Evolutionary conservation across 345 rosid genomes (phyloP).

Genomic region (Linum usitatissimum): DNA sequence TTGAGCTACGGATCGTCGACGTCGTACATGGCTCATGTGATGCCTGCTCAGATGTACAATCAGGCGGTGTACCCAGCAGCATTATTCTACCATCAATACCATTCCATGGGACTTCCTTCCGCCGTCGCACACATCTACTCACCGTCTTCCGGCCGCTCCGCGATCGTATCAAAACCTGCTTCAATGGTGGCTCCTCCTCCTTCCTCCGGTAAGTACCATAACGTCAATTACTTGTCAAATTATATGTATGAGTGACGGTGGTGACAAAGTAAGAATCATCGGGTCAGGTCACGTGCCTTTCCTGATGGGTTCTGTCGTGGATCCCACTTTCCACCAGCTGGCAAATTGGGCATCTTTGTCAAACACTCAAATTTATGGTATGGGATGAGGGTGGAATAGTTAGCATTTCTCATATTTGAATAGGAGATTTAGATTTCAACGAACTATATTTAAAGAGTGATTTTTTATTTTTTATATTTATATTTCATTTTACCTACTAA

Average conservation of each 20-base stretch:
- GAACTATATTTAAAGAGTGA: no score
- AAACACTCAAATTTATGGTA: no score
- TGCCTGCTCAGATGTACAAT: constrained; percentile 6
- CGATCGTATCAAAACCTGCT: constrained; percentile 46
- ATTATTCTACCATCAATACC: constrained; percentile 57
- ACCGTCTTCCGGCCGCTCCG: constrained; percentile 26
- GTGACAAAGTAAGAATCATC: neutral
- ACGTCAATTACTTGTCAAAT: neutral
- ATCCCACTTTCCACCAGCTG: neutral
- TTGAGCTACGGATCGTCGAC: constrained; percentile 51
- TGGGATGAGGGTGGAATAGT: no score
- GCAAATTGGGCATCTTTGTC: neutral
- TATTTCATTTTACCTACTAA: no score
- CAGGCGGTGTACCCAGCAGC: constrained; percentile 56
- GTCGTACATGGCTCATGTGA: constrained; percentile 45
- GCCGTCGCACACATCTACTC: constrained; percentile 33
- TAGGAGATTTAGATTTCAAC: no score
- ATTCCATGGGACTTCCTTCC: constrained; percentile 60
- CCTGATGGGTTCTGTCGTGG: neutral
- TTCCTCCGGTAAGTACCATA: constrained; percentile 34
- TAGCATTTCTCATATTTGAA: no score
- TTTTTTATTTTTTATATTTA: no score
- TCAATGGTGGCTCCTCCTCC: constrained; percentile 27
- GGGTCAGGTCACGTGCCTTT: neutral
- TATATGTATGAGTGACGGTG: no score